Base-by-base conservation (phyloP, 208 protist species). In the Trypanosomatidae sp. region DNA sequence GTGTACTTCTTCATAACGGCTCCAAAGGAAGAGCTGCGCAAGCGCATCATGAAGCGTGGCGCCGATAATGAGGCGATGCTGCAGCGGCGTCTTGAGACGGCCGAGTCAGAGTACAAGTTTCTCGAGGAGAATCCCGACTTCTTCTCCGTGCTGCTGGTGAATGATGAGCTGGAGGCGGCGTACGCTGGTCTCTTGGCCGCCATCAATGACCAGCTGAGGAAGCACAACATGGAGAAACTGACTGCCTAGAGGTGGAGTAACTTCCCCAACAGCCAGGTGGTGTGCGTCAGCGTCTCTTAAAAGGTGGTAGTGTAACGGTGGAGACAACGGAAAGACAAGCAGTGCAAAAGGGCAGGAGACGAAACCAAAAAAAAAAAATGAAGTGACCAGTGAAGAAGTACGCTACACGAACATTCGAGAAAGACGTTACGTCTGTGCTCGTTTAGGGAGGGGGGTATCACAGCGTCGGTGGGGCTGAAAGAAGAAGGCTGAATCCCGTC, bases 1-100 rank as follows among this genome's bases (percentile, higher is more conserved):
- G 71, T 80, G 22, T 95, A 92, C 74, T 55, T 97, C 58, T 97
- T 97, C 79, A 85, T 97, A 73, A 90, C 87, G 0, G 82, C 91
- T 1, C 94, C 91, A n/a, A 80, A 88, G 62, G 85, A 93, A 56
- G 89, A 91, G 59, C 82, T 97, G 46, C 81, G 87, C 33, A 88
- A 87, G 64, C 91, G 94, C 65, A 94, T 98, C 71, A 47, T 75
- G 55, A 79, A 79, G 28, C 85, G 94, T 62, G 92, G 94, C 47
- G 77, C 86, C 39, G 90, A 97, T 72, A 83, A 91, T 68, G 90
- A 93, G 43, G 89, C 90, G 39, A 80, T 79, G 66, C 68, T 98
- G 39, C 73, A 91, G 73, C 77, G 78, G 10, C 91, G 94, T 41
- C 82, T 98, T 4, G 60, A 62, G n/a, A 97, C 91, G 28, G 91